Evolutionary conservation across 2,329 filamentous ascomycete genomes (phyloP).

Genomic region (Metarhizium rileyi): DNA sequence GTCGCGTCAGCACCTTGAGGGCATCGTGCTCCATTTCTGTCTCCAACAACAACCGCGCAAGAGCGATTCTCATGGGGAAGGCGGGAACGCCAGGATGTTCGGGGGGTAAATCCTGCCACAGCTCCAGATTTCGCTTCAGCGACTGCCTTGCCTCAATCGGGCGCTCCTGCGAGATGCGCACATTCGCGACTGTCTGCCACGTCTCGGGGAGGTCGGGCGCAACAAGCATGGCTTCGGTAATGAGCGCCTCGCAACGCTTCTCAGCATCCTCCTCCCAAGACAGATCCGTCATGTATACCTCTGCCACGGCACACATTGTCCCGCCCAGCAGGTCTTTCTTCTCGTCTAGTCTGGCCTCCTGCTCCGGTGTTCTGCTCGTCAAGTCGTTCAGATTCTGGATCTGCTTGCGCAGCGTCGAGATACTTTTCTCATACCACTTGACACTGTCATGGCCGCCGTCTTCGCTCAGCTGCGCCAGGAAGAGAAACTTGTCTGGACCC

Average conservation of each 20-base stretch:
- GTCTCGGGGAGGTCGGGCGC: slow-evolving; percentile 76
- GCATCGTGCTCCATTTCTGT: slow-evolving; percentile 78
- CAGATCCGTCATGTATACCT: slow-evolving; percentile 98
- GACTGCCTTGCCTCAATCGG: slow-evolving; percentile 72
- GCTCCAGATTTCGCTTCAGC: slow-evolving; percentile 64
- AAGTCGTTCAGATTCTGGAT: slow-evolving; percentile 53
- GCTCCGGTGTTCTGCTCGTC: slow-evolving; percentile 26
- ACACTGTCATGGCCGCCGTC: slow-evolving; percentile 58
- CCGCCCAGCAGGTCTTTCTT: slow-evolving; percentile 77
- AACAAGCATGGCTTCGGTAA: slow-evolving; percentile 83
- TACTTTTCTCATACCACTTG: slow-evolving; percentile 60
- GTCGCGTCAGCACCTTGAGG: slow-evolving; percentile 70
- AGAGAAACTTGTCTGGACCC: slow-evolving; percentile 88
- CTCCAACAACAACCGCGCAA: slow-evolving; percentile 82
- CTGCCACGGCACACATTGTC: slow-evolving; percentile 85
- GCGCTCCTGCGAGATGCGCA: slow-evolving; percentile 80
- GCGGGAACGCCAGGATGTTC: slow-evolving; percentile 67
- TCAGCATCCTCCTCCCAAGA: slow-evolving; percentile 91
- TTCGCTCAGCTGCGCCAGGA: slow-evolving; percentile 81
- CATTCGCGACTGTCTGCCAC: slow-evolving; percentile 90
- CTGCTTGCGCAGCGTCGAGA: slow-evolving; percentile 59
- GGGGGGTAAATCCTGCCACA: slow-evolving; percentile 74
- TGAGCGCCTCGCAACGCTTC: slow-evolving; percentile 71
- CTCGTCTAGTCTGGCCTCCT: slow-evolving; percentile 43
- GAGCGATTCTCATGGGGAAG: slow-evolving; percentile 74